Evolutionary conservation across 345 rosid genomes (phyloP).

Genomic region (Melastoma malabathricum): DNA sequence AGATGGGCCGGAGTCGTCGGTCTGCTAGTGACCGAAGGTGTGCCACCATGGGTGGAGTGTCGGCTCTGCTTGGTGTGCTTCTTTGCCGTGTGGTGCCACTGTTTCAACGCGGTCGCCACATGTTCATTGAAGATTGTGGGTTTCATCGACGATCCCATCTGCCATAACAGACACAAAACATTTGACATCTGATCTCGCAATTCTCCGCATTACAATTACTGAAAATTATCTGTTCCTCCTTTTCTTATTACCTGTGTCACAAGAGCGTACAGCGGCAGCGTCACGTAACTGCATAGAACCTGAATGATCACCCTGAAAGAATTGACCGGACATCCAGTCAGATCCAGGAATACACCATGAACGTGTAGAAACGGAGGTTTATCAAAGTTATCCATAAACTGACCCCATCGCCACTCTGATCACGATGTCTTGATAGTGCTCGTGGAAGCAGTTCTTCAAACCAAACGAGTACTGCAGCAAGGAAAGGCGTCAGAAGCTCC

Average conservation of each 20-base stretch:
- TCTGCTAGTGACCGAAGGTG: slow-evolving; percentile 46
- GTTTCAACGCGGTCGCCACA: slow-evolving; percentile 56
- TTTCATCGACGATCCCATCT: slow-evolving; percentile 92
- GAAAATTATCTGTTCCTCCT: neutral
- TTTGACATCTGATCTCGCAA: neutral
- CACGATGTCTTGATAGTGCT: slow-evolving; percentile 13
- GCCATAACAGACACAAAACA: slow-evolving; percentile 3
- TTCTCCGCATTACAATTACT: no score
- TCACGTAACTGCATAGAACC: slow-evolving; percentile 39
- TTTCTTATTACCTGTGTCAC: slow-evolving; percentile 30
- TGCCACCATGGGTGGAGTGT: slow-evolving; percentile 21
- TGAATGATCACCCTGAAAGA: slow-evolving; percentile 26
- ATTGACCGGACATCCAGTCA: neutral
- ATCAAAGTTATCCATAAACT: slow-evolving; percentile 7
- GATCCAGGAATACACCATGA: neutral
- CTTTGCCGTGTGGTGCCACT: slow-evolving; percentile 60
- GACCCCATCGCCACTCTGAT: slow-evolving; percentile 38
- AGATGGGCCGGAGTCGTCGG: slow-evolving; percentile 70
- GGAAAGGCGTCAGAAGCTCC: neutral
- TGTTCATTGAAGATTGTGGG: slow-evolving; percentile 68
- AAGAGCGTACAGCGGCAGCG: slow-evolving; percentile 42
- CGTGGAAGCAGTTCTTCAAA: slow-evolving; percentile 22
- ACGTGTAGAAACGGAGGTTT: neutral
- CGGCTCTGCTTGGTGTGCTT: slow-evolving; percentile 46
- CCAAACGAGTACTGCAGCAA: slow-evolving; percentile 21